Conservation (phyloP, 2,329 filamentous ascomycete genomes). For the Escovopsis sp. region DNA sequence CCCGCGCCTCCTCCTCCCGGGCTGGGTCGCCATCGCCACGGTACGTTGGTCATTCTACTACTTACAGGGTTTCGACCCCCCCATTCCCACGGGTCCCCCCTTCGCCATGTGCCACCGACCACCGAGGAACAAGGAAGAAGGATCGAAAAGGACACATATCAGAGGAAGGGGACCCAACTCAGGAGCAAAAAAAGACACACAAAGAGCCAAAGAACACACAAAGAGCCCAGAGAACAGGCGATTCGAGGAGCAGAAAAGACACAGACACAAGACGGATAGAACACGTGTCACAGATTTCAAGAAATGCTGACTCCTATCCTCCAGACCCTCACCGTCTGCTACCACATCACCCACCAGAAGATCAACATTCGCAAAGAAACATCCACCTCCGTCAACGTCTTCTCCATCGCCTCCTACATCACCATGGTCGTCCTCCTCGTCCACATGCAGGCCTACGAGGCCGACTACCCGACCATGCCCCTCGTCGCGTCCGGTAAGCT, state of each 20-base stretch:
- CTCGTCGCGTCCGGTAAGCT: conserved; percentile 27
- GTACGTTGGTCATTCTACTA: too few relatives aligned
- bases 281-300: too few relatives aligned
- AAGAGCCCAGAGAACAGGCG: too few relatives aligned
- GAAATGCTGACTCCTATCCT: too few relatives aligned
- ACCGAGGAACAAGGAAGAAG: too few relatives aligned
- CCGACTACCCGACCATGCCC: conserved; percentile 46
- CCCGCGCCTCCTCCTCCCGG: conserved; percentile 54
- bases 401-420: conserved; percentile 61
- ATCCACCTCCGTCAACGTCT: conserved; percentile 59
- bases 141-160: neutral
- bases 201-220: too few relatives aligned
- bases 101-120: too few relatives aligned
- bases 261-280: too few relatives aligned
- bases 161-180: neutral
- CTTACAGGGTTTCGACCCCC: too few relatives aligned
- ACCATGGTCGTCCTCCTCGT: conserved; percentile 56
- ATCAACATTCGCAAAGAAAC: conserved; percentile 71
- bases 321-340: conserved; percentile 56
- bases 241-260: too few relatives aligned
- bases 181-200: too few relatives aligned
- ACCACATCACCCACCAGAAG: conserved; percentile 63
- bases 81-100: too few relatives aligned
- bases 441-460: conserved; percentile 48
- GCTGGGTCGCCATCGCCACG: conserved; percentile 65